phyloP scores from a whole-genome alignment of 208 protist species.

The Crithidia thermophila region DNA sequence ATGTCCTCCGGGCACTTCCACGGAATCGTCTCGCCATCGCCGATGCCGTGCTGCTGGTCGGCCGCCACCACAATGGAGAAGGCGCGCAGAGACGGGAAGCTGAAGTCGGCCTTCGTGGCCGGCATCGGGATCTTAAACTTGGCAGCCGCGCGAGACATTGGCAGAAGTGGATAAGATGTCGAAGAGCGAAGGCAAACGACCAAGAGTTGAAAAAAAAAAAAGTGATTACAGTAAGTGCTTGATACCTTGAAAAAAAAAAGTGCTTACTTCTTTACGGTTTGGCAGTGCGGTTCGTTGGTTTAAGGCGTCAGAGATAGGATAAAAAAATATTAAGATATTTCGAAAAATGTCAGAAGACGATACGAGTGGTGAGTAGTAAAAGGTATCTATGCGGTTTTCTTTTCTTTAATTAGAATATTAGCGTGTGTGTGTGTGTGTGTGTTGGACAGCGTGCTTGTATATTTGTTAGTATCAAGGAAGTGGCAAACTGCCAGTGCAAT shows the following conservation, averaged over 20 bases:
- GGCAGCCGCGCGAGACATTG: constrained; percentile 17
- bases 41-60: constrained; percentile 77
- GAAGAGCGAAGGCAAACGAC: too few relatives aligned
- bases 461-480: not conserved
- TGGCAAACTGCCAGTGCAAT: too few relatives aligned
- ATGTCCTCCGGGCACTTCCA: constrained; percentile 91
- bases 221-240: not conserved
- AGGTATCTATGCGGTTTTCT: too few relatives aligned
- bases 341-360: too few relatives aligned
- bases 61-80: constrained; percentile 83
- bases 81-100: constrained; percentile 51
- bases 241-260: too few relatives aligned
- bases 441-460: not conserved
- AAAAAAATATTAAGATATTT: too few relatives aligned
- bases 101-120: constrained; percentile 45
- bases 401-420: too few relatives aligned
- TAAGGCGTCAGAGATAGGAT: too few relatives aligned
- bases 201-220: constrained; percentile 10
- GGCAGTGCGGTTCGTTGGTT: too few relatives aligned
- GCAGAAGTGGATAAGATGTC: too few relatives aligned
- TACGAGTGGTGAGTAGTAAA: too few relatives aligned
- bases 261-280: too few relatives aligned
- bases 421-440: not conserved
- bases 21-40: constrained; percentile 77
- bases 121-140: constrained; percentile 80